Conservation (phyloP, 2,329 filamentous ascomycete genomes). For the Sclerotinia subarctica region DNA sequence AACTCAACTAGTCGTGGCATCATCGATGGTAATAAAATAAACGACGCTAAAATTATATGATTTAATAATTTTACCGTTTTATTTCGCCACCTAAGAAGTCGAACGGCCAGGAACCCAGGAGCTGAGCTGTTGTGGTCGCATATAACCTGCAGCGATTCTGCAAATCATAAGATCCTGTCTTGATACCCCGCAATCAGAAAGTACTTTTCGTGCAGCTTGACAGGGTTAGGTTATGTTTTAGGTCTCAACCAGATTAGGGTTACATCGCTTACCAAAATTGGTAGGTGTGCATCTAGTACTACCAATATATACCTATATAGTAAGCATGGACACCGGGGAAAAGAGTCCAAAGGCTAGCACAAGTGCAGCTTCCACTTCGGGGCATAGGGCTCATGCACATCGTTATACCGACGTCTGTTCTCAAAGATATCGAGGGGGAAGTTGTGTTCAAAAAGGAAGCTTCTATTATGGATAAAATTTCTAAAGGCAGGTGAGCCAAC, state of each 20-base stretch:
- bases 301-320: background rate
- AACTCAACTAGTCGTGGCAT: background rate
- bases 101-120: background rate
- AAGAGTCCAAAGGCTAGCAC: background rate
- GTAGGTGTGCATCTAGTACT: background rate
- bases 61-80: background rate
- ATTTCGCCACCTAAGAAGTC: background rate
- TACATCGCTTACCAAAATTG: background rate
- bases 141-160: background rate
- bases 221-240: background rate
- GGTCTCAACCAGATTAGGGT: background rate
- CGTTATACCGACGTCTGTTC: background rate
- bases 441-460: background rate
- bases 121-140: background rate
- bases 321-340: background rate
- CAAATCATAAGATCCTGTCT: background rate
- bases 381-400: conserved; percentile 18
- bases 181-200: conserved; percentile 5
- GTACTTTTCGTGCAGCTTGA: background rate
- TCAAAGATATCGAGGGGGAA: background rate
- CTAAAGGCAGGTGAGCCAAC: no score
- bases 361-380: background rate
- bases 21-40: background rate
- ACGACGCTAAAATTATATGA: background rate
- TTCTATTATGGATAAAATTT: background rate